Base-by-base conservation (phyloP, 2,329 filamentous ascomycete species). In the Microcyclospora pomicola region DNA sequence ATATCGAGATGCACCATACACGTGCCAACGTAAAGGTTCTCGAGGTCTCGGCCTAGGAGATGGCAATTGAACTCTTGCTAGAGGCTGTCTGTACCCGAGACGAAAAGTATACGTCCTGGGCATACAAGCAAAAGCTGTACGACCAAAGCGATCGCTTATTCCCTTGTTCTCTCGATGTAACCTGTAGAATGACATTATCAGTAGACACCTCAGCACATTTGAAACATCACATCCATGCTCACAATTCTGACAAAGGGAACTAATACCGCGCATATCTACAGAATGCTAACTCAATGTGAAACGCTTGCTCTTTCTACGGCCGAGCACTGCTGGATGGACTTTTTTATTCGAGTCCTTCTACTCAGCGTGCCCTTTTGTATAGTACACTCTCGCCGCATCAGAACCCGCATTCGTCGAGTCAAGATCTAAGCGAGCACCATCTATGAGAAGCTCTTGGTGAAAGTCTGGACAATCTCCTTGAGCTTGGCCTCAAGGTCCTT, bases 371-470 rank as follows among this genome's bases (percentile, higher is more conserved):
- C 30, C 30, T 15, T 15, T 31, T 31, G 30, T 31, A 31, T 15
- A n/a, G 30, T 31, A 31, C 30, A 31, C 30, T 31, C 30, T n/a
- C 12, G 12, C 12, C 30, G 30, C 30, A 31, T 15, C 12, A 31
- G 12, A 31, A 31, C 30, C 14, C 14, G 12, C 30, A n/a, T 15
- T 31, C 12, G 14, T 31, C 14, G 12, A 31, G 14, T 31, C 14
- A 31, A 31, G 30, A 31, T n/a, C 12, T 31, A 24, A 24, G 19
- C 19, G 19, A 24, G 19, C 19, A 24, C 19, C 27, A 10, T 52
- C 44, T 67, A 68, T 52, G 59, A 58, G 77, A 95, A 96, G 77
- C 78, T 84, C 83, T 94, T 92, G 73, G 84, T 92, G 78, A 95
- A 96, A 66, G 60, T 72, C 55, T 56, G 48, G 57, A 85, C 75